phyloP scores from a whole-genome alignment of 2,329 filamentous ascomycete genomes.

The Diaporthe velutina region DNA sequence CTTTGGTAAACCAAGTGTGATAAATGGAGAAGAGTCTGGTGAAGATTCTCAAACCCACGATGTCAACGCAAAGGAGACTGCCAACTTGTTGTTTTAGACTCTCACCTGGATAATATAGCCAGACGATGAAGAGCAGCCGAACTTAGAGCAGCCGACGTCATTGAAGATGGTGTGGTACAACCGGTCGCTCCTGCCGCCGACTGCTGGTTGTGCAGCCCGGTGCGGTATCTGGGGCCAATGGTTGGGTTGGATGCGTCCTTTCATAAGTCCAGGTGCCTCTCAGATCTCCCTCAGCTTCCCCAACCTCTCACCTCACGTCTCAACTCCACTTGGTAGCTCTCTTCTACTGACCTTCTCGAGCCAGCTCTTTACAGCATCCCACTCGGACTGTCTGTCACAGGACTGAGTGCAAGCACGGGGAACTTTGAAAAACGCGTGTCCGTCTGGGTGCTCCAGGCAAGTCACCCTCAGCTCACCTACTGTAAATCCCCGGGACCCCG shows the following conservation, averaged over 20 bases:
- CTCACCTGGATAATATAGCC: not conserved
- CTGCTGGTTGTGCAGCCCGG: constrained; percentile 9
- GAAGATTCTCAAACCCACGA: not conserved
- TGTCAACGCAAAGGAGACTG: not conserved
- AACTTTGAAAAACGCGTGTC: not conserved
- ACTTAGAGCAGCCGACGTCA: constrained; percentile 20
- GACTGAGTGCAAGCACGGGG: not conserved
- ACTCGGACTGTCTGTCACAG: not conserved
- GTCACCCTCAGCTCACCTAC: not conserved
- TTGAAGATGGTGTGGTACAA: constrained; percentile 13
- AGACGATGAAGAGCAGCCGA: not conserved
- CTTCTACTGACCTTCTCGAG: not conserved
- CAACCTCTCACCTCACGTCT: constrained; percentile 6
- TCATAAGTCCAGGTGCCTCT: not conserved
- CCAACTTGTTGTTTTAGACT: not conserved
- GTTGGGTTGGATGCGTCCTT: not conserved
- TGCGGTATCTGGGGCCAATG: constrained; percentile 13
- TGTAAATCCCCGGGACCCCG: constrained; percentile 6
- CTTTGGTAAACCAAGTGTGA: not conserved
- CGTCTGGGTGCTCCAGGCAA: not conserved
- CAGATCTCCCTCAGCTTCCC: constrained; percentile 1
- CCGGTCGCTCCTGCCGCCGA: not conserved
- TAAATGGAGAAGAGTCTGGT: not conserved
- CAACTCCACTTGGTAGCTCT: not conserved
- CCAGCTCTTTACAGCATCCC: not conserved